Base-by-base conservation (phyloP, 1,284 basidiomycete genomes). In the Peniophora sp. region DNA sequence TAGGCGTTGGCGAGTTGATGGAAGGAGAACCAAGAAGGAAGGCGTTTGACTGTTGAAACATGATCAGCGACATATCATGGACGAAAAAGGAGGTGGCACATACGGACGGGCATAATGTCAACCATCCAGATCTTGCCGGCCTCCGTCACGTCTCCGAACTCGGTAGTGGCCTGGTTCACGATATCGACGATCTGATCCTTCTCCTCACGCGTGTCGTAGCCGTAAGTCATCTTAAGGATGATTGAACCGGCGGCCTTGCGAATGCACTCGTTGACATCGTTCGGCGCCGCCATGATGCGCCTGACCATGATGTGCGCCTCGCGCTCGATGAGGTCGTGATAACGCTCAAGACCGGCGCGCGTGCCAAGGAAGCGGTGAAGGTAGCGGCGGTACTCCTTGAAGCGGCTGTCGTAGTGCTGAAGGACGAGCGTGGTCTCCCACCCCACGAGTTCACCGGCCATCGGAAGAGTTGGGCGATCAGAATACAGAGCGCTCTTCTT, bases 381-480 rank as follows among this genome's bases (percentile, higher is more conserved):
- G 32, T 46, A 34, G 10, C 34, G 43, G 3, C 44, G 27, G 35
- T 47, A 60, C 72, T 54, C 60, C 43, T 79, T 77, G 59, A 81
- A 74, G 41, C 73, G 74, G 57, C 81, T 76, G 51, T 76, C 76
- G 57, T 82, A 83, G 36, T 73, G 78, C 43, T 79, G 64, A 50
- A 83, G 71, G 23, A 74, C 79, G 37, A 83, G 68, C 0, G 77
- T 75, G 54, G 81, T 69, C 55, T 78, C 79, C 81, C 81, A 83
- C 27, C 80, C 80, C 20, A 78, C 71, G 15, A 84, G 71, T 57
- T 83, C 79, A 43, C 44, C 42, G 15, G 51, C 51, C 58, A 61
- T 58, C 10, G 43, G 32, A 20, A 60, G 51, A 20, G 68, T 67
- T 1, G 81, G 81, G 22, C 81, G 73, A 56, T 82, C 79, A n/a